phyloP scores from a whole-genome alignment of 331 rosid genomes.

The Arachis monticola region DNA sequence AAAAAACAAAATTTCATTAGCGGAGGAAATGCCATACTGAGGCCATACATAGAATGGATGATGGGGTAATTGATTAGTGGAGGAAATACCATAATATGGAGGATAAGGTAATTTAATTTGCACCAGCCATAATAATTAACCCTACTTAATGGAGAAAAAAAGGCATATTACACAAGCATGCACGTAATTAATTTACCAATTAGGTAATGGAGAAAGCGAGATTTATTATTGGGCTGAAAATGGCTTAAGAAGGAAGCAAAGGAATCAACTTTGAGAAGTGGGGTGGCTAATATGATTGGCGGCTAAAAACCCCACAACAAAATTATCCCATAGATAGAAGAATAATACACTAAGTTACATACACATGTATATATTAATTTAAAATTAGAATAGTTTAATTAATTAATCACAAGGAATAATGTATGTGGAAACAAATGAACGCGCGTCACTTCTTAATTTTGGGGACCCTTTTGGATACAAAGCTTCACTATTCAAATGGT shows the following conservation, averaged over 20 bases:
- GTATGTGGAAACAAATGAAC: constrained; percentile 63
- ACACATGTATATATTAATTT: constrained; percentile 10
- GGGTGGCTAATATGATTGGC: constrained; percentile 54
- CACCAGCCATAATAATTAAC: too few species aligned
- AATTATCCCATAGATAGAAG: constrained; percentile 6
- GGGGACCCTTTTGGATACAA: constrained; percentile 48
- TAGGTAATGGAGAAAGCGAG: constrained; percentile 51
- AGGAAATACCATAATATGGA: too few species aligned
- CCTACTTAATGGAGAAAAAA: constrained; percentile 41
- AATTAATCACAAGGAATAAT: constrained; percentile 49
- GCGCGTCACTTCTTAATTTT: constrained; percentile 54
- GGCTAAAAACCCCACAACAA: constrained; percentile 50
- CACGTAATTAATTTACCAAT: constrained; percentile 43
- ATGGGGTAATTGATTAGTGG: too few species aligned
- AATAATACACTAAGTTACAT: too few species aligned
- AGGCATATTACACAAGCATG: constrained; percentile 26
- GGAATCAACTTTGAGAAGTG: constrained; percentile 59
- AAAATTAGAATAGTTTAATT: constrained; percentile 26
- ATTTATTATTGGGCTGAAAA: constrained; percentile 31
- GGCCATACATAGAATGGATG: background rate
- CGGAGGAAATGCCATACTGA: constrained; percentile 28
- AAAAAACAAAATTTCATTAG: too few species aligned
- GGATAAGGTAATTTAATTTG: too few species aligned
- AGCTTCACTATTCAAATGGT: constrained; percentile 16
- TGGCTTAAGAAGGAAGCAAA: constrained; percentile 82